Conservation (phyloP, 805 yeast genomes). For the Priceomyces castillae region DNA sequence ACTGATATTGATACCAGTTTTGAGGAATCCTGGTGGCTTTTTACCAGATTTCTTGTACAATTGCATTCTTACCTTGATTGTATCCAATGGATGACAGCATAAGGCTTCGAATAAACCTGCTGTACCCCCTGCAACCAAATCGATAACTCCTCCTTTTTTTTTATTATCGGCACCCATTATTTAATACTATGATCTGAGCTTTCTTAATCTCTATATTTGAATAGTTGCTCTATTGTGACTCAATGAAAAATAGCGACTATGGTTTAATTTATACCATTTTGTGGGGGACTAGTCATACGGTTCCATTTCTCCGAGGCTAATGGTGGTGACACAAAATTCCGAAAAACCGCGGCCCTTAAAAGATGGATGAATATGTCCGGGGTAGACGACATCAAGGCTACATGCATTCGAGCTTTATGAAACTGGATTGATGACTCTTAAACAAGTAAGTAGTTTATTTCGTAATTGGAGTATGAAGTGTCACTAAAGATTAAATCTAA, state of each 20-base stretch:
- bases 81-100: constrained; percentile 96
- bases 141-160: constrained; percentile 48
- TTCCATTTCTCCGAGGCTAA: constrained; percentile 19
- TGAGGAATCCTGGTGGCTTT: constrained; percentile 82
- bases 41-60: constrained; percentile 68
- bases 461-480: constrained; percentile 1
- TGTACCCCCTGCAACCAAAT: constrained; percentile 88
- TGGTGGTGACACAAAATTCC: background rate
- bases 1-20: constrained; percentile 77
- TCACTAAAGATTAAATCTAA: constrained; percentile 4
- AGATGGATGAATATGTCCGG: constrained; percentile 6
- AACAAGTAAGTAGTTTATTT: constrained; percentile 3
- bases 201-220: background rate
- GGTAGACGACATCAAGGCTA: constrained; percentile 3
- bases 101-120: constrained; percentile 98
- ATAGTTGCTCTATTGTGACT: background rate
- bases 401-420: background rate
- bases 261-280: constrained; percentile 2
- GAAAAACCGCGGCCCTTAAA: constrained; percentile 7
- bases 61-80: constrained; percentile 97
- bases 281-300: constrained; percentile 5
- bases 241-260: background rate
- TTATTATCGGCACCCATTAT: constrained; percentile 17
- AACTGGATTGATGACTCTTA: background rate
- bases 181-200: background rate